Evolutionary conservation across 495 filamentous ascomycete genomes (phyloP), one percentile per base, ranked within the genome.

Genomic region (Penicillium robsamsonii): DNA sequence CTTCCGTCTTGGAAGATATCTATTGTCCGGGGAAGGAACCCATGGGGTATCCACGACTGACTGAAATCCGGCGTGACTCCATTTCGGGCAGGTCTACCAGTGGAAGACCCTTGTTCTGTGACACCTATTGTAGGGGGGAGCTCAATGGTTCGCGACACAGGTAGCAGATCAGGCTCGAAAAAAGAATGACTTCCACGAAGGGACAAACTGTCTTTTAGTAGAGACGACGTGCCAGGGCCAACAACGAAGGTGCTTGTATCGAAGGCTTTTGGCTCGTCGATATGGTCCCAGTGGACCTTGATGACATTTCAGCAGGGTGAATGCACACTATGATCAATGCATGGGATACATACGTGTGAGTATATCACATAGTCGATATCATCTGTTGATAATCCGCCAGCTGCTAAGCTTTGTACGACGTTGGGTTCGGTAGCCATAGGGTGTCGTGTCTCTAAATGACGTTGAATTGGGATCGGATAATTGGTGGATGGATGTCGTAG

Each of bases 231-330:
- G 7, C 55, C 55, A 31, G 46, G 35, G 3, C 55, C 46, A 50
- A 22, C 29, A 13, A 50, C 27, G 8, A 57, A 57, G 2, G 31
- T 68, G 18, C 64, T 69, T 11, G 22, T 61, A 3, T 58, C 44
- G 47, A 77, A 75, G 27, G 70, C 65, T 5, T 55, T 56, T 11
- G 71, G 71, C 25, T 72, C 66, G 10, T 73, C 73, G 51, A 22
- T 22, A 22, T 77, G 71, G 58, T 77, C 74, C 71, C 71, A 77
- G 44, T 75, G 71, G 5, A 67, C 73, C 56, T 77, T 69, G 0
- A 17, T 15, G 1, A 22, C 2, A 44, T 44, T 13, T 44, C 24
- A 44, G 42, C 42, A 25, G 22, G 42, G 42, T 11, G 18, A 15
- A 15, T 7, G 6, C 12, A 12, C 5, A 22, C 4, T 22, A 25